Conservation (phyloP, 2,329 filamentous ascomycete genomes). For the Tolypocladium cylindrosporum region DNA sequence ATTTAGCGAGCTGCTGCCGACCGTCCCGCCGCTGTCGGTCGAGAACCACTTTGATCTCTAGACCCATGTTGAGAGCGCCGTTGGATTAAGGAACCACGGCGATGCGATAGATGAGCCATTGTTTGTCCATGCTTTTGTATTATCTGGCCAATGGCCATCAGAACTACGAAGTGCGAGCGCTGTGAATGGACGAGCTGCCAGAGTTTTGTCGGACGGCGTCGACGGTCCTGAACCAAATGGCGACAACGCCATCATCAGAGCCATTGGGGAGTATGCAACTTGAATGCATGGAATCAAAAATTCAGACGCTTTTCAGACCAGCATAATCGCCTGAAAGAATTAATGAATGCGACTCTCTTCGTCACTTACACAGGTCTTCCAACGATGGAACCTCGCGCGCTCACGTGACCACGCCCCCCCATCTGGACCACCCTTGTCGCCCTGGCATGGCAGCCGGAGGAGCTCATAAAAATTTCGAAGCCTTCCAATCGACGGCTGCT, state of each 20-base stretch:
- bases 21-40: background rate
- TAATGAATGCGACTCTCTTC: background rate
- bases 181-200: background rate
- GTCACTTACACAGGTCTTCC: background rate
- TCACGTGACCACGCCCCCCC: background rate
- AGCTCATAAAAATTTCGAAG: conserved; percentile 28
- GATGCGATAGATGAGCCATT: background rate
- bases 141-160: no score
- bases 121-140: background rate
- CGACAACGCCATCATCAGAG: background rate
- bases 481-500: conserved; percentile 9
- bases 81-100: background rate
- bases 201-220: no score
- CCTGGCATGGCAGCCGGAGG: conserved; percentile 3
- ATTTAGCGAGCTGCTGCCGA: background rate
- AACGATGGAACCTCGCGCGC: background rate
- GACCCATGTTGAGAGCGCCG: background rate
- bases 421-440: background rate
- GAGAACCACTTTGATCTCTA: background rate
- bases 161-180: background rate
- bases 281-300: background rate
- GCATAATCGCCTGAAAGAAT: no score
- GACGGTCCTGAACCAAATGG: background rate
- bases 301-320: background rate
- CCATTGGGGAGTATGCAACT: background rate